These are phyloP conservation scores for Xylaria bambusicola DNA, from an alignment of 495 filamentous ascomycete genomes.

Conservation along the genomic window DNA sequence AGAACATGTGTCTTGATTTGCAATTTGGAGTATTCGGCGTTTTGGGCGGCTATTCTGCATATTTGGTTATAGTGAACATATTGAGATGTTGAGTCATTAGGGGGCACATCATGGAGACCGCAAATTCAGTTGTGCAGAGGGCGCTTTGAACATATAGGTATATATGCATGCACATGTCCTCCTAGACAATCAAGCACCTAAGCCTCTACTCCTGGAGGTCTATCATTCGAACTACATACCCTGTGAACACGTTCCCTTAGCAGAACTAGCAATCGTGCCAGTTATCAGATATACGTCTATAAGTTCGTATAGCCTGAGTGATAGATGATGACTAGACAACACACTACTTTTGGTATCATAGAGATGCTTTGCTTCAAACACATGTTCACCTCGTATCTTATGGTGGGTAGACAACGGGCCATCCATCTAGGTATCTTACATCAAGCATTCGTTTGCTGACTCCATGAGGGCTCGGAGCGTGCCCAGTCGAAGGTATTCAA, in stretches of 20 bases:
- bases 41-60: conserved; percentile 16
- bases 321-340: too few relatives aligned
- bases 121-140: conserved; percentile 1
- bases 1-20: background rate
- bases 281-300: too few relatives aligned
- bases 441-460: conserved; percentile 27
- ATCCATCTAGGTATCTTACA: background rate
- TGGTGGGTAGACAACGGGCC: too few relatives aligned
- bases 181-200: conserved; percentile 8
- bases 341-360: too few relatives aligned
- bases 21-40: conserved; percentile 6
- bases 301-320: too few relatives aligned
- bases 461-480: conserved; percentile 26
- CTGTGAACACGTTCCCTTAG: too few relatives aligned
- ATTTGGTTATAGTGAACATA: background rate
- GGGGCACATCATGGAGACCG: background rate
- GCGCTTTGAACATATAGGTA: conserved; percentile 7
- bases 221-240: background rate
- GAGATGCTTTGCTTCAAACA: too few relatives aligned
- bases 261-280: too few relatives aligned
- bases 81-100: background rate
- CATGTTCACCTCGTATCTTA: too few relatives aligned
- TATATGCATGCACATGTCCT: conserved; percentile 19
- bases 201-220: background rate
- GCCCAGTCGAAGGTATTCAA: conserved; percentile 39